phyloP scores from a whole-genome alignment of 1,284 basidiomycete species.

The Ustilago hordei region DNA sequence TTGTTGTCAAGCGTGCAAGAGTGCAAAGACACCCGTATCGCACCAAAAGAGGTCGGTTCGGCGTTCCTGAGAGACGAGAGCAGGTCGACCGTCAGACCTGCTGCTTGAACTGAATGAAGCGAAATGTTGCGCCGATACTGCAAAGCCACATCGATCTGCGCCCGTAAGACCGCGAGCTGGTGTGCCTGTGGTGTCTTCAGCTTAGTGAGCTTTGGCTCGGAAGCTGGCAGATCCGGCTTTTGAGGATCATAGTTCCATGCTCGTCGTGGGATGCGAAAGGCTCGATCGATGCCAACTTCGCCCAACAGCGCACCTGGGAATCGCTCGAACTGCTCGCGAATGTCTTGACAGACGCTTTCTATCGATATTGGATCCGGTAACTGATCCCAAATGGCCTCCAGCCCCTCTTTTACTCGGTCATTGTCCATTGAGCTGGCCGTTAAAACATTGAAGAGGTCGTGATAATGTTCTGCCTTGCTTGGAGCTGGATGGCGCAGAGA shows the following conservation, averaged over 20 bases:
- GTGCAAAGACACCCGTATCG: constrained; percentile 56
- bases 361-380: constrained; percentile 58
- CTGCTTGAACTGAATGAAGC: constrained; percentile 65
- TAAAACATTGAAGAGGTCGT: constrained; percentile 32
- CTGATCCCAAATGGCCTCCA: constrained; percentile 42
- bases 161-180: constrained; percentile 56
- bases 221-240: background rate
- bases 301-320: constrained; percentile 61
- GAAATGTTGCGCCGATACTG: constrained; percentile 55
- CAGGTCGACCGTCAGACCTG: constrained; percentile 53
- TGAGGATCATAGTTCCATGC: constrained; percentile 45
- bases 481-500: constrained; percentile 44
- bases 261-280: constrained; percentile 57
- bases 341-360: constrained; percentile 22
- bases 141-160: constrained; percentile 59
- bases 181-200: constrained; percentile 62
- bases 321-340: constrained; percentile 39
- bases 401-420: constrained; percentile 24
- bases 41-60: constrained; percentile 33
- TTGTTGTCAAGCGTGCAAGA: constrained; percentile 64
- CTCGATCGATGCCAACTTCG: constrained; percentile 65
- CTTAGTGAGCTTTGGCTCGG: constrained; percentile 39
- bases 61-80: constrained; percentile 43
- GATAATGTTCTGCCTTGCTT: constrained; percentile 48
- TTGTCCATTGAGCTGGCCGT: background rate